A percentile compares a stretch with the other conserved stretches of the same genome.
Evolutionary conservation across 1,139 yeast genomes (phyloP).

Genomic region (Kodamaea ohmeri): DNA sequence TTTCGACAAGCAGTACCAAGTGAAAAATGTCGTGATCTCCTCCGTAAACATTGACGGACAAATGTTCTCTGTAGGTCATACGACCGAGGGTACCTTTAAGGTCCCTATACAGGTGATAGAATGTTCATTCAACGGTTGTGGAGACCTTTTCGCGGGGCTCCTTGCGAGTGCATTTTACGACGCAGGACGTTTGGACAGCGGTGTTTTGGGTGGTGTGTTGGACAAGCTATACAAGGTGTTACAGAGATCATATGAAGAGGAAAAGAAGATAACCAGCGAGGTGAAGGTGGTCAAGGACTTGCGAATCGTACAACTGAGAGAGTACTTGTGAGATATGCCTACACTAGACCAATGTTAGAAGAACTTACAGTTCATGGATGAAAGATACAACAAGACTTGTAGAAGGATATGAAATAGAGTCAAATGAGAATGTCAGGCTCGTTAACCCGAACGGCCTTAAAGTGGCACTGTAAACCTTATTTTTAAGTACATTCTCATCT

Average conservation of each 20-base stretch:
- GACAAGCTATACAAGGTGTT: slow-evolving; percentile 31
- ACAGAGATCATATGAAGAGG: slow-evolving; percentile 26
- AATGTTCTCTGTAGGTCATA: slow-evolving; percentile 36
- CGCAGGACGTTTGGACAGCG: slow-evolving; percentile 24
- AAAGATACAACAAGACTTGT: neutral
- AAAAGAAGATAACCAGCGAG: slow-evolving; percentile 15
- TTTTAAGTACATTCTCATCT: too few relatives aligned
- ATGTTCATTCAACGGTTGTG: slow-evolving; percentile 45
- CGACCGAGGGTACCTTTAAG: slow-evolving; percentile 19
- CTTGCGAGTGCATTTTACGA: slow-evolving; percentile 33
- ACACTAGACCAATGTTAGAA: too few relatives aligned
- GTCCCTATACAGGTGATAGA: slow-evolving; percentile 32
- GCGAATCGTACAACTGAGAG: slow-evolving; percentile 28
- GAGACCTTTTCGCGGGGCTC: slow-evolving; percentile 44
- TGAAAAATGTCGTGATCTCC: slow-evolving; percentile 34
- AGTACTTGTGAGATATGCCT: slow-evolving; percentile 9
- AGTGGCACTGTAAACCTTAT: too few relatives aligned
- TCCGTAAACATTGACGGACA: slow-evolving; percentile 31
- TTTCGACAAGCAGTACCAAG: slow-evolving; percentile 22
- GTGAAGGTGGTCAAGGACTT: slow-evolving; percentile 31
- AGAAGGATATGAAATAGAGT: too few relatives aligned
- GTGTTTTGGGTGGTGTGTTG: slow-evolving; percentile 28
- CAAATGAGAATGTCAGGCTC: too few relatives aligned
- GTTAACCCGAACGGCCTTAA: too few relatives aligned
- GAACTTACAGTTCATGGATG: neutral